Evolutionary conservation across 1,284 basidiomycete species (phyloP).

Genomic region (Gymnopus androsaceus): DNA sequence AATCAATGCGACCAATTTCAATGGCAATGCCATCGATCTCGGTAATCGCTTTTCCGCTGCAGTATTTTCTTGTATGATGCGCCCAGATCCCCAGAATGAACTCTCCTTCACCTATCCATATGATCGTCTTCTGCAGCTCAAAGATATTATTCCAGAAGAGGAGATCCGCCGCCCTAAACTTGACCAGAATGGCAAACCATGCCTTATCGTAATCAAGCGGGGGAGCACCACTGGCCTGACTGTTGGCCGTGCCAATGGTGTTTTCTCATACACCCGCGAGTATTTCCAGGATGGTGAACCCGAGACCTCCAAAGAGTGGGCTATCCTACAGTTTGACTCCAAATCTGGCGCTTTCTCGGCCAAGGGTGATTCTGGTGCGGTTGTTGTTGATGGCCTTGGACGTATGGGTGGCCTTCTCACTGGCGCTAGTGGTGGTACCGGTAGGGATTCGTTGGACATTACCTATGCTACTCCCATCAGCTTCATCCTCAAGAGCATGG

Average conservation of each 20-base stretch:
- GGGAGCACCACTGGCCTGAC: conserved; percentile 31
- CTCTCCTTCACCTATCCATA: conserved; percentile 22
- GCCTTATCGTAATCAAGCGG: conserved; percentile 29
- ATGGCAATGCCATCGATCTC: conserved; percentile 28
- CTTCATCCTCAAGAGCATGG: neutral
- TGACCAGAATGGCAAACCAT: conserved; percentile 23
- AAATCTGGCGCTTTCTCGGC: conserved; percentile 13
- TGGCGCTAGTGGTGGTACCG: conserved; percentile 7
- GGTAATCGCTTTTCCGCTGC: conserved; percentile 16
- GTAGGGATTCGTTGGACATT: conserved; percentile 3
- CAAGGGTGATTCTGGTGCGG: conserved; percentile 18
- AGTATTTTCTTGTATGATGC: conserved; percentile 11
- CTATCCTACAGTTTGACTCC: conserved; percentile 12
- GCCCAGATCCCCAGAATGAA: neutral
- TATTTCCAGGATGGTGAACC: conserved; percentile 10
- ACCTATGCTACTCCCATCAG: conserved; percentile 14
- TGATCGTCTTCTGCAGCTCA: conserved; percentile 24
- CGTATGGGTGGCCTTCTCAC: conserved; percentile 17
- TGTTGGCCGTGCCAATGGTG: conserved; percentile 27
- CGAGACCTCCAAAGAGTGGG: conserved; percentile 13
- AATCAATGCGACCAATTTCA: conserved; percentile 22
- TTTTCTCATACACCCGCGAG: conserved; percentile 26
- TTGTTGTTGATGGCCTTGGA: conserved; percentile 16
- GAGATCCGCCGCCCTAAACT: conserved; percentile 25
- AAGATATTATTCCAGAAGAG: conserved; percentile 21